Evolutionary conservation across 345 rosid genomes (phyloP), one percentile per base, ranked within the genome.

Genomic region (Rhizophora apiculata): DNA sequence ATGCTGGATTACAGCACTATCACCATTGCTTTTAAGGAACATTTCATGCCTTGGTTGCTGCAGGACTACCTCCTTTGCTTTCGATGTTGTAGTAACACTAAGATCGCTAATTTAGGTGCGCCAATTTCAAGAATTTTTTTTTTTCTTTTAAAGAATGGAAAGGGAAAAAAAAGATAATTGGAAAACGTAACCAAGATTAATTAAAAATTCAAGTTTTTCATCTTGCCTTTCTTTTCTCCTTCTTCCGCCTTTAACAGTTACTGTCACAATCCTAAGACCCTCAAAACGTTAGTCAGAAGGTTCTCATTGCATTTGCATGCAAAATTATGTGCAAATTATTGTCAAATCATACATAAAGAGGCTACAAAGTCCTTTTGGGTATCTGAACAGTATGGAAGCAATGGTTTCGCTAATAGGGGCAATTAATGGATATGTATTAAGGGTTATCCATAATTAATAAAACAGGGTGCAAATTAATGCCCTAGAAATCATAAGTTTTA

Each of bases 41-140:
- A 76, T 81, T 80, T 79, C 83, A 62, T 80, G 85, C 78, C 62
- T 82, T 71, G 85, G 76, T 64, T 53, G 53, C 68, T 64, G 82
- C 73, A 63, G 39, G 5, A 11, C 46, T 10, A 39, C 78, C 74
- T 74, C 64, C 68, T 64, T 67, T 58, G 62, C 69, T 78, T 73
- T 77, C 62, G 7, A 56, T 68, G 27, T 70, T 77, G 76, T 69
- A 74, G 76, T 79, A 74, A 64, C 74, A 72, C 81, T 62, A 80
- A 62, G 65, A 59, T 65, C 70, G 29, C 69, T 22, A 53, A 58
- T 69, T 72, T 69, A 34, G 67, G 49, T 62, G 69, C 49, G 68
- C 58, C 55, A 0, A 43, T 43, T 43, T 43, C 49, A 43, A 43
- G 49, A 15, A 22, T 63, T 8, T 24, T 64, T 31, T 31, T 49